Evolutionary conservation across 306 rosid genomes (phyloP).

Genomic region (Alnus rubra): DNA sequence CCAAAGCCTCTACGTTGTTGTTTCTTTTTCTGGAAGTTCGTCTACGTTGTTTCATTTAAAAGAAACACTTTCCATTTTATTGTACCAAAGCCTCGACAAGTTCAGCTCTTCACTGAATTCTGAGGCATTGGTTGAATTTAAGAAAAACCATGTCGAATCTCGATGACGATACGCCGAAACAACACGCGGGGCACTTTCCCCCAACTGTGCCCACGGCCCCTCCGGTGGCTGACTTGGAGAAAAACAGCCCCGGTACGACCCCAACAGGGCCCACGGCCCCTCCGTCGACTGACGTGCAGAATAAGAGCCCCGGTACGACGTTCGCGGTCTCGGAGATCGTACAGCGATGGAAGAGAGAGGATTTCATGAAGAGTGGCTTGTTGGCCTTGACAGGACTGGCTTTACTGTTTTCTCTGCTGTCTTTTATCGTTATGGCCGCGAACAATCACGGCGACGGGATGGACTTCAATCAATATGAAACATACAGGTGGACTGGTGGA

Average conservation of each 20-base stretch:
- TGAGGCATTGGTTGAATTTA: neutral
- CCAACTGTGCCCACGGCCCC: conserved; percentile 22
- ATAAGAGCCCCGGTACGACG: neutral
- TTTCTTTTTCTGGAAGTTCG: too few species aligned
- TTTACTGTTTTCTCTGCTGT: conserved; percentile 54
- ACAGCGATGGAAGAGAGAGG: conserved; percentile 68
- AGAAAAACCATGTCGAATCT: neutral
- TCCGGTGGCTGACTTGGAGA: conserved; percentile 10
- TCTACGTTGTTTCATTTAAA: too few species aligned
- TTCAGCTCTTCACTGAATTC: neutral
- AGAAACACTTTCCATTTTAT: too few species aligned
- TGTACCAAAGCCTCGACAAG: too few species aligned
- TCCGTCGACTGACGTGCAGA: neutral
- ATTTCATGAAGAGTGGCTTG: conserved; percentile 50
- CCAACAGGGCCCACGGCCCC: too few species aligned
- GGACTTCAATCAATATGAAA: conserved; percentile 35
- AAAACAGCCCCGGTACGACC: conserved; percentile 25
- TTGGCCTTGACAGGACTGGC: conserved; percentile 56
- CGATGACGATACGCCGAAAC: conserved; percentile 29
- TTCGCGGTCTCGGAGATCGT: conserved; percentile 36
- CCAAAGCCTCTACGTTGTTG: too few species aligned
- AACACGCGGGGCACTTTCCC: conserved; percentile 30
- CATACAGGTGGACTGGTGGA: neutral
- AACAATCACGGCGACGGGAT: too few species aligned
- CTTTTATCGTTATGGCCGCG: conserved; percentile 8